Conservation (phyloP, 805 yeast species). For the Myxozyma mucilagina region DNA sequence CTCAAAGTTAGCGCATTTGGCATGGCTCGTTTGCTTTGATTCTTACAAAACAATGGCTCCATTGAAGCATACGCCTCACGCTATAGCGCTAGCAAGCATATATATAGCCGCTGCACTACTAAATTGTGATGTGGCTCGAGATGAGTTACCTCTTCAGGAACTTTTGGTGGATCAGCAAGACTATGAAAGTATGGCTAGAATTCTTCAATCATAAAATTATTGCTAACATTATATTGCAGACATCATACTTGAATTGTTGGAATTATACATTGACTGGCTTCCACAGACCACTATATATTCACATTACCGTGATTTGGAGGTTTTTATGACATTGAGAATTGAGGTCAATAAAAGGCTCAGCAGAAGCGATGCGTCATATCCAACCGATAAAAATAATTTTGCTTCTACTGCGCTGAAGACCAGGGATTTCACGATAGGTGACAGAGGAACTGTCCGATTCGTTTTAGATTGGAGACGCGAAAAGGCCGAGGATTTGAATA, state of each 20-base stretch:
- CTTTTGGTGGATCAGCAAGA: slow-evolving; percentile 8
- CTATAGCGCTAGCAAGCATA: slow-evolving; percentile 63
- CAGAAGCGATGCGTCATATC: not conserved
- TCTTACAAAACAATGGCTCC: slow-evolving; percentile 64
- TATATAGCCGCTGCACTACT: slow-evolving; percentile 55
- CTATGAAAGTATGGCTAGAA: slow-evolving; percentile 12
- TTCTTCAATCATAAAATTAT: not conserved
- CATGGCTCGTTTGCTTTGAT: slow-evolving; percentile 71
- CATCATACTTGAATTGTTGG: slow-evolving; percentile 28
- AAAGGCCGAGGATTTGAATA: slow-evolving; percentile 10
- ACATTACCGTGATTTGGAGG: slow-evolving; percentile 11
- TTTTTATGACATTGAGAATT: slow-evolving; percentile 28
- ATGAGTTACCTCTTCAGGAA: not conserved
- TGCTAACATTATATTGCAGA: slow-evolving; percentile 1
- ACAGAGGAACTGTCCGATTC: slow-evolving; percentile 28
- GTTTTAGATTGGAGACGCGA: slow-evolving; percentile 27
- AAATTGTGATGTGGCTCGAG: slow-evolving; percentile 14
- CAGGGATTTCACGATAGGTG: slow-evolving; percentile 26
- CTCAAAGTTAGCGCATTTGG: slow-evolving; percentile 48
- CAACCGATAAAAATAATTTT: not conserved
- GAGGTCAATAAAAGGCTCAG: slow-evolving; percentile 17
- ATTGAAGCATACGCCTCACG: slow-evolving; percentile 66
- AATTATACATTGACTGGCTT: slow-evolving; percentile 30
- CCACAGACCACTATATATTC: slow-evolving; percentile 21
- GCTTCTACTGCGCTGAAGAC: not conserved